These are phyloP conservation scores for Ustilago sp. DNA, from an alignment of 1,284 basidiomycete genomes.

Conservation along the genomic window DNA sequence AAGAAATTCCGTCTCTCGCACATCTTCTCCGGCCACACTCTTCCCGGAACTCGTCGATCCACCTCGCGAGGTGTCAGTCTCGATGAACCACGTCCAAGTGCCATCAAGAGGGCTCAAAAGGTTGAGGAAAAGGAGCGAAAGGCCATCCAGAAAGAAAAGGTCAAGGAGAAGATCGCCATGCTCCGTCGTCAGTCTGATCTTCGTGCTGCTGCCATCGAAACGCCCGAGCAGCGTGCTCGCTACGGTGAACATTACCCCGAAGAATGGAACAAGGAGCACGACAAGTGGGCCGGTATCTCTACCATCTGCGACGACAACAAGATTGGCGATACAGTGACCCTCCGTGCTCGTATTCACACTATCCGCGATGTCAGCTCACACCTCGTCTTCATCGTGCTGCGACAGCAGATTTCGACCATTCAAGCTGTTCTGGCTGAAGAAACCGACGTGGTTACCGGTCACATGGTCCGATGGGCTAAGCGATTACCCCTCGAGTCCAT, in stretches of 20 bases:
- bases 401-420: conserved; percentile 60
- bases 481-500: conserved; percentile 60
- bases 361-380: conserved; percentile 60
- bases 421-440: conserved; percentile 62
- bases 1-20: conserved; percentile 52
- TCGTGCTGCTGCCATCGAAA: conserved; percentile 54
- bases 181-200: conserved; percentile 48
- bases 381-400: conserved; percentile 64
- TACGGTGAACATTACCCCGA: conserved; percentile 52
- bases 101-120: conserved; percentile 41
- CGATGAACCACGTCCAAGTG: conserved; percentile 49
- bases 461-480: conserved; percentile 66
- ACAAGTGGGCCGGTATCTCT: conserved; percentile 37
- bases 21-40: conserved; percentile 45
- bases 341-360: conserved; percentile 62
- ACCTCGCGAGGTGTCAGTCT: conserved; percentile 32
- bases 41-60: conserved; percentile 22
- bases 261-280: conserved; percentile 44
- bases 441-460: conserved; percentile 44
- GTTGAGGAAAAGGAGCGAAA: conserved; percentile 52
- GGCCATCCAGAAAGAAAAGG: conserved; percentile 43
- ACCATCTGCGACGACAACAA: conserved; percentile 38
- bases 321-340: conserved; percentile 44
- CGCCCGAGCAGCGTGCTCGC: conserved; percentile 55
- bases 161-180: conserved; percentile 37